A percentile compares a stretch with the other conserved stretches of the same genome.
Evolutionary conservation across 2,329 filamentous ascomycete species (phyloP).

Genomic region (Diaporthe velutina): DNA sequence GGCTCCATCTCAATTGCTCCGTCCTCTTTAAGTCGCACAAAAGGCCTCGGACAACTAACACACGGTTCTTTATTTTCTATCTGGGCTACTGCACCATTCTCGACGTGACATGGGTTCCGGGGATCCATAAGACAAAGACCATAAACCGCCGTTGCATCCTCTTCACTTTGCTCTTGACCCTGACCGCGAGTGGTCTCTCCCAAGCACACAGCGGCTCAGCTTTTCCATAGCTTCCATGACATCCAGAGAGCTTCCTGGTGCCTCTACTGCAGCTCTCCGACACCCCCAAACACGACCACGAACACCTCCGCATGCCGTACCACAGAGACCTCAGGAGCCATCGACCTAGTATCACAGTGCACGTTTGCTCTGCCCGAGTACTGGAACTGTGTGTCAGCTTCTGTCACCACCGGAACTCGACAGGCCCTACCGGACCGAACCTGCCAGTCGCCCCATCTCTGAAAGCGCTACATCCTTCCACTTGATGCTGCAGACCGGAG

Average conservation of each 20-base stretch:
- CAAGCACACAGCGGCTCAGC: slow-evolving; percentile 13
- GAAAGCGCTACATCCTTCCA: slow-evolving; percentile 28
- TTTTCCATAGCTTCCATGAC: slow-evolving; percentile 34
- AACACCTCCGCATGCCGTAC: slow-evolving; percentile 64
- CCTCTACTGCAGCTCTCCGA: slow-evolving; percentile 60
- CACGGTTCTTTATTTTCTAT: slow-evolving; percentile 35
- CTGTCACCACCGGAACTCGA: slow-evolving; percentile 46
- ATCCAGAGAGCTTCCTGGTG: slow-evolving; percentile 39
- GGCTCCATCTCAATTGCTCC: slow-evolving; percentile 59
- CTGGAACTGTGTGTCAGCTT: slow-evolving; percentile 45
- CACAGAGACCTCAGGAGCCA: slow-evolving; percentile 59
- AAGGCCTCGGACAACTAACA: slow-evolving; percentile 55
- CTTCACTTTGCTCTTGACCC: slow-evolving; percentile 28
- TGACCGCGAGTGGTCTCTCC: slow-evolving; percentile 12
- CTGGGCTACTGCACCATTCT: slow-evolving; percentile 43
- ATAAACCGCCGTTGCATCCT: slow-evolving; percentile 41
- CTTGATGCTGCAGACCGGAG: slow-evolving; percentile 18
- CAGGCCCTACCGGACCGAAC: slow-evolving; percentile 23
- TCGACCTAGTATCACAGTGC: slow-evolving; percentile 64
- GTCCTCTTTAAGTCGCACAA: slow-evolving; percentile 64
- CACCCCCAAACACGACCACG: slow-evolving; percentile 57
- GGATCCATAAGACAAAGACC: slow-evolving; percentile 32
- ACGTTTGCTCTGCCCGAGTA: slow-evolving; percentile 63
- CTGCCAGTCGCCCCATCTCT: slow-evolving; percentile 19
- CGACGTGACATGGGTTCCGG: slow-evolving; percentile 40